Evolutionary conservation across 192 early-diverging fungal genomes (phyloP).

Genomic region (Gonapodya prolifera): DNA sequence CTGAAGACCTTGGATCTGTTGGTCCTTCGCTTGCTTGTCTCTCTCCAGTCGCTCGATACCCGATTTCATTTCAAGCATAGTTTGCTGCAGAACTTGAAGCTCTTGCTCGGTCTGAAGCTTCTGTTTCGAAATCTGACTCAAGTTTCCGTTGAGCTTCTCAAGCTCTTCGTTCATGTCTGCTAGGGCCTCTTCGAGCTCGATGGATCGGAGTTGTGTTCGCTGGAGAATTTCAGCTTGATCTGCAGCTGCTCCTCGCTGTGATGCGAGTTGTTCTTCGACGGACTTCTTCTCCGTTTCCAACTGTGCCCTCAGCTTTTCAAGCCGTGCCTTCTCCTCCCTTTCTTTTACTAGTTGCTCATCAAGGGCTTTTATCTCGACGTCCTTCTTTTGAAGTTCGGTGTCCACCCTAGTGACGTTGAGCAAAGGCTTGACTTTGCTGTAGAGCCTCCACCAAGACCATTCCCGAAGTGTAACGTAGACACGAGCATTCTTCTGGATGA

Average conservation of each 20-base stretch:
- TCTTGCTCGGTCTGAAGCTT: slow-evolving; percentile 20
- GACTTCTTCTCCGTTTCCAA: slow-evolving; percentile 56
- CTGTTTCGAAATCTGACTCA: slow-evolving; percentile 17
- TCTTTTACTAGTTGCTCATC: slow-evolving; percentile 58
- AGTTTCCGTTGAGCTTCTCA: slow-evolving; percentile 28
- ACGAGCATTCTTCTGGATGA: slow-evolving; percentile 90
- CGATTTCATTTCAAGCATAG: slow-evolving; percentile 18
- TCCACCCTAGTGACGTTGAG: slow-evolving; percentile 68
- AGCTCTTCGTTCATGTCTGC: slow-evolving; percentile 29
- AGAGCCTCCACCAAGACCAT: slow-evolving; percentile 96
- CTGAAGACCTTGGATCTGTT: slow-evolving; percentile 33
- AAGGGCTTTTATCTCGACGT: slow-evolving; percentile 7
- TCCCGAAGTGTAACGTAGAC: slow-evolving; percentile 77
- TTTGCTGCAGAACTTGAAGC: slow-evolving; percentile 16
- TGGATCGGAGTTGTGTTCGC: slow-evolving; percentile 60
- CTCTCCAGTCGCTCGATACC: slow-evolving; percentile 36
- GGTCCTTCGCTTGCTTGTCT: slow-evolving; percentile 31
- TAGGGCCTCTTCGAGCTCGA: slow-evolving; percentile 25
- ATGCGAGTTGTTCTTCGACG: slow-evolving; percentile 53
- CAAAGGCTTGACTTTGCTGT: slow-evolving; percentile 81
- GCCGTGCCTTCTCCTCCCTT: slow-evolving; percentile 49
- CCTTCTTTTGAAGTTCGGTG: slow-evolving; percentile 51
- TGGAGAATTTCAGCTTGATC: slow-evolving; percentile 76
- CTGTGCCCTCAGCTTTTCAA: slow-evolving; percentile 43
- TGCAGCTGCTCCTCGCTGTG: slow-evolving; percentile 59